Evolutionary conservation across 2,329 filamentous ascomycete genomes (phyloP).

Genomic region (Sarocladium oryzae): DNA sequence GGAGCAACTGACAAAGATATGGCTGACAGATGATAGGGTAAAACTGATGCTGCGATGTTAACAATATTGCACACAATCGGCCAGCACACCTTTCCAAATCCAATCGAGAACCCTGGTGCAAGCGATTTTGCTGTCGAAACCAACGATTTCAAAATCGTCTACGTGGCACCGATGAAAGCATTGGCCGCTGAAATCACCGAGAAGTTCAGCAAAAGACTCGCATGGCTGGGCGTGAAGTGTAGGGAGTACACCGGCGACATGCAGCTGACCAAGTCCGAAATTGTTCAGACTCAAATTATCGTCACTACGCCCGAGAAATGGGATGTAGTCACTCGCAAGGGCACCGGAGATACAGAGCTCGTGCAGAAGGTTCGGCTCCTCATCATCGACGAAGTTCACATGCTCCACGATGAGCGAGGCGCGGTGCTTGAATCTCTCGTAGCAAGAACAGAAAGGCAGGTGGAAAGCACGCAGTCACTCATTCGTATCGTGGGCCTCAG

Average conservation of each 20-base stretch:
- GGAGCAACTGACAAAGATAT: neutral
- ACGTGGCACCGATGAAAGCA: conserved; percentile 98
- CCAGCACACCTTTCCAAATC: conserved; percentile 77
- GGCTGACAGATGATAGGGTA: conserved; percentile 51
- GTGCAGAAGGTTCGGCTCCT: conserved; percentile 94
- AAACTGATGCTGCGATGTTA: conserved; percentile 97
- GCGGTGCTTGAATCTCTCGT: conserved; percentile 95
- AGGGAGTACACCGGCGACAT: conserved; percentile 97
- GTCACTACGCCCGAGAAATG: conserved; percentile 99
- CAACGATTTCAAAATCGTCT: conserved; percentile 96
- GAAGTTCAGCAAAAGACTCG: conserved; percentile 83
- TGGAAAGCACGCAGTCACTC: conserved; percentile 94
- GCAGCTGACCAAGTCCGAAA: conserved; percentile 95
- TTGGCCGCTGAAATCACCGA: conserved; percentile 93
- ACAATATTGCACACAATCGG: conserved; percentile 87
- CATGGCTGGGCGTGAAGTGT: conserved; percentile 88
- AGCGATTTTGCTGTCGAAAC: conserved; percentile 75
- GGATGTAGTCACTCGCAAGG: conserved; percentile 97
- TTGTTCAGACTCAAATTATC: conserved; percentile 93
- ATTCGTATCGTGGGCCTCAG: conserved; percentile 95
- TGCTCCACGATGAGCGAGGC: conserved; percentile 96
- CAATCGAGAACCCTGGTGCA: conserved; percentile 64
- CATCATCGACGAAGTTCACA: conserved; percentile 98
- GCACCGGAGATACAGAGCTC: conserved; percentile 92
- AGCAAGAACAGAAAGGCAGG: conserved; percentile 88